Percentiles rank a stretch among this genome's conserved stretches.
Evolutionary conservation across 352 stramenopile species (phyloP).

Genomic region (Pythium coloratum): DNA sequence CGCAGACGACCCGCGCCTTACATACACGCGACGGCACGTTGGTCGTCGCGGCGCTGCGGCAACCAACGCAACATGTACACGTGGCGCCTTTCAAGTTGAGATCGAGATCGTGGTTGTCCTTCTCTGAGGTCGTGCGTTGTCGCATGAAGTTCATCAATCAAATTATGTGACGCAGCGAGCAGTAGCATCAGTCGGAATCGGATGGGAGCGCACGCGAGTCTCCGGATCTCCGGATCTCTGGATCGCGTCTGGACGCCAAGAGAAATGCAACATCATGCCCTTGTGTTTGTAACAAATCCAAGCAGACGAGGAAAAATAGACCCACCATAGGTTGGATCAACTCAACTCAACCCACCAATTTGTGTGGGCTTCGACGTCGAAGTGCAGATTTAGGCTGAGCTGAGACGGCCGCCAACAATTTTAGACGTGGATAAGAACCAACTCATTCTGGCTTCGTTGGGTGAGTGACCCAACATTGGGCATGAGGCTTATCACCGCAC

Average conservation of each 20-base stretch:
- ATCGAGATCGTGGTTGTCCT: no score
- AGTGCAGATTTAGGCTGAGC: not conserved
- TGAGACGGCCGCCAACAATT: not conserved
- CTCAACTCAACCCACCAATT: not conserved
- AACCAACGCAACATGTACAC: conserved; percentile 95
- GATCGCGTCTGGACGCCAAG: not conserved
- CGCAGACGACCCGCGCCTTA: no score
- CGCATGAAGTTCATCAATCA: conserved; percentile 91
- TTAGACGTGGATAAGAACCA: not conserved
- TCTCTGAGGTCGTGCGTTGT: conserved; percentile 93
- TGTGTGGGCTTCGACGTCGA: not conserved
- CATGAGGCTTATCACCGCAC: not conserved
- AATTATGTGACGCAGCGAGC: conserved; percentile 46
- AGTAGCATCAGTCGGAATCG: not conserved
- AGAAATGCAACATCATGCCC: not conserved
- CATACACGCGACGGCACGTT: conserved; percentile 49
- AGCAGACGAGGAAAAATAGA: not conserved
- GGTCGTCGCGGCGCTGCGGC: conserved; percentile 39
- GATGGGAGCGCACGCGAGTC: not conserved
- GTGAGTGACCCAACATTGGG: not conserved
- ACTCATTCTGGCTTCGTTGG: not conserved
- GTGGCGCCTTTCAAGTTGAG: no score
- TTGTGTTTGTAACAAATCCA: not conserved
- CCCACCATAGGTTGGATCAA: not conserved
- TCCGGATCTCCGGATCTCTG: conserved; percentile 9